These are phyloP conservation scores for Lachancea dasiensis DNA, from an alignment of 805 yeast genomes.

Conservation along the genomic window DNA sequence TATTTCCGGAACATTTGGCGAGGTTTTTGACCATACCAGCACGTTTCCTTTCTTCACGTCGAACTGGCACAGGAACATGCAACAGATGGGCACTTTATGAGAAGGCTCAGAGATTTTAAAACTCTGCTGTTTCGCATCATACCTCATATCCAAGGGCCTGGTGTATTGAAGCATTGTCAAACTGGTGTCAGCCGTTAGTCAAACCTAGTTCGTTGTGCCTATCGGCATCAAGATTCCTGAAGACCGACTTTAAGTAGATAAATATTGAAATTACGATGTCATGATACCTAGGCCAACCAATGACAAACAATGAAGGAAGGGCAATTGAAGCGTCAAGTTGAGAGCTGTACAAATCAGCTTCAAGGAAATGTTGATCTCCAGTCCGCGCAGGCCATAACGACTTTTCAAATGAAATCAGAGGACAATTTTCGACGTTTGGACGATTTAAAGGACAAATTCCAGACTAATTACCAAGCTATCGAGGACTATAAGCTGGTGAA, in stretches of 20 bases:
- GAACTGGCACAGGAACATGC: constrained; percentile 29
- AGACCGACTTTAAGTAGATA: not conserved
- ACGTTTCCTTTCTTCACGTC: constrained; percentile 31
- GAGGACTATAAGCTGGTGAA: constrained; percentile 31
- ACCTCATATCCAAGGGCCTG: constrained; percentile 7
- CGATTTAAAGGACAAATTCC: constrained; percentile 18
- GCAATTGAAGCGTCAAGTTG: constrained; percentile 18
- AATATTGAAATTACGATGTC: not conserved
- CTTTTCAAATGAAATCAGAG: constrained; percentile 19
- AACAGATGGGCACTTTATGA: constrained; percentile 15
- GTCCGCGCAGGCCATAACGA: constrained; percentile 26
- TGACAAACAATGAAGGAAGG: constrained; percentile 12
- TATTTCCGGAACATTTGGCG: constrained; percentile 7
- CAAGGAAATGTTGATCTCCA: constrained; percentile 26
- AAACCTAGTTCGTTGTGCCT: not conserved
- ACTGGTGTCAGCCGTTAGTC: not conserved
- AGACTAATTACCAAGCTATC: constrained; percentile 20
- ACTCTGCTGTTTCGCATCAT: constrained; percentile 4
- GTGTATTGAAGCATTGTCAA: constrained; percentile 3
- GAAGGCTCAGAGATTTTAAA: constrained; percentile 9
- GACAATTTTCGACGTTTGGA: constrained; percentile 22
- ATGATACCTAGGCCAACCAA: no score
- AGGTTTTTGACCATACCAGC: constrained; percentile 24
- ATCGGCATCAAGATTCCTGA: not conserved
- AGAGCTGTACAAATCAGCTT: constrained; percentile 16